These are phyloP conservation scores for Teunomyces atbi DNA, from an alignment of 805 yeast genomes.

Conservation along the genomic window DNA sequence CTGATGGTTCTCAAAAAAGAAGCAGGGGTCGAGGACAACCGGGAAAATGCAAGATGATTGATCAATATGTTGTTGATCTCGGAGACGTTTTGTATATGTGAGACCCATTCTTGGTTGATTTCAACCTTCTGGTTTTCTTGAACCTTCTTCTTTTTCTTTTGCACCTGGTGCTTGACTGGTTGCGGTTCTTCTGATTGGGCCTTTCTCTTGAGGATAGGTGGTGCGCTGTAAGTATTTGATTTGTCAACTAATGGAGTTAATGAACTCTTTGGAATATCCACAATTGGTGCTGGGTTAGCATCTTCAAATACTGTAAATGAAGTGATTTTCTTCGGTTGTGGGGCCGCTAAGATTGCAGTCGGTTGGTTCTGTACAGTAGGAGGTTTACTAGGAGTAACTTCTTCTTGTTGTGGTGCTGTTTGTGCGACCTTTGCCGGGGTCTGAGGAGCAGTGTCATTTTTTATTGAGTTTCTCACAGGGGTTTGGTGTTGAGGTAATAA, in stretches of 20 bases:
- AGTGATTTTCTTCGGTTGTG: background rate
- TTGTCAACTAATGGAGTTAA: constrained; percentile 27
- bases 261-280: constrained; percentile 8
- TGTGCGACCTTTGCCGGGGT: constrained; percentile 6
- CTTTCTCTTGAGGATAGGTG: constrained; percentile 21
- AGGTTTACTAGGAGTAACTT: constrained; percentile 9
- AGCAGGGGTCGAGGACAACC: constrained; percentile 86
- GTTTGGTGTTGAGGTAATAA: constrained; percentile 3
- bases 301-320: constrained; percentile 14
- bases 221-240: constrained; percentile 20
- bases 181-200: constrained; percentile 41
- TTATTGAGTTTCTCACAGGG: constrained; percentile 1
- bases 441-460: constrained; percentile 3
- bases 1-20: constrained; percentile 63
- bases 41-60: constrained; percentile 87
- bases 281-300: constrained; percentile 11
- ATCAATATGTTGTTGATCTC: constrained; percentile 64
- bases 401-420: constrained; percentile 2
- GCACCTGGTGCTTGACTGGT: constrained; percentile 17
- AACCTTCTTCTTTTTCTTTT: constrained; percentile 21
- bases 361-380: background rate
- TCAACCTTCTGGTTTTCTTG: constrained; percentile 27
- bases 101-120: constrained; percentile 21
- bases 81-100: constrained; percentile 38
- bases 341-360: background rate